Evolutionary conservation across 805 yeast species (phyloP), one percentile per base, ranked within the genome.

Genomic region (Ogataea chonburiensis): DNA sequence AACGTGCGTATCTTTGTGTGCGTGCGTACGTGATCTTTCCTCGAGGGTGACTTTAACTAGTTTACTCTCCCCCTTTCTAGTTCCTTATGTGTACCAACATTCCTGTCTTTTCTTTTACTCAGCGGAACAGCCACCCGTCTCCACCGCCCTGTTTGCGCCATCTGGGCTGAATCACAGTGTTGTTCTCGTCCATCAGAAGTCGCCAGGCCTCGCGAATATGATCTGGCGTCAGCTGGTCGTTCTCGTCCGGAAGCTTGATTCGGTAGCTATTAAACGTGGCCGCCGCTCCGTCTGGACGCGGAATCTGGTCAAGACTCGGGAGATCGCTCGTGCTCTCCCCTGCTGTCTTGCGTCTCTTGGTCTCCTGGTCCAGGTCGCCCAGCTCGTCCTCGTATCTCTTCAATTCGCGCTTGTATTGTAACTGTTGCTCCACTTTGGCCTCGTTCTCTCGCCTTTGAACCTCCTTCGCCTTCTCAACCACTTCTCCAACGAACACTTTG

Each of bases 171-270:
- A 84, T 77, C 1, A 78, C 71, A 3, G 79, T 72, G 20, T 81
- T 79, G 34, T 73, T 76, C 51, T 88, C 95, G 27, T 71, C 45
- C 46, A 75, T 77, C 47, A 80, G 83, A 31, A 83, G 58, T 48
- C 94, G 67, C 91, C 94, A 86, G 1, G 96, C 96, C 50, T 87
- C 95, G 33, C 94, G 63, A 18, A 89, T 70, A 54, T 89, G 94
- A 42, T 85, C 88, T 0, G 97, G 95, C 21, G 77, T 67, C 28
- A 89, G 58, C 1, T 96, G 96, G 31, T 69, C 69, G 25, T 65
- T 55, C 12, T 58, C 61, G 26, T 45, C 44, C 13, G 63, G 63
- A 5, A 55, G 34, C 18, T 40, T 37, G 26, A 55, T 46, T 17
- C 32, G 36, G 38, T 43, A 53, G 14, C 31, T 41, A 22, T 49